These are phyloP conservation scores for Epichloe sp. DNA, from an alignment of 2,329 filamentous ascomycete species.

Conservation along the genomic window DNA sequence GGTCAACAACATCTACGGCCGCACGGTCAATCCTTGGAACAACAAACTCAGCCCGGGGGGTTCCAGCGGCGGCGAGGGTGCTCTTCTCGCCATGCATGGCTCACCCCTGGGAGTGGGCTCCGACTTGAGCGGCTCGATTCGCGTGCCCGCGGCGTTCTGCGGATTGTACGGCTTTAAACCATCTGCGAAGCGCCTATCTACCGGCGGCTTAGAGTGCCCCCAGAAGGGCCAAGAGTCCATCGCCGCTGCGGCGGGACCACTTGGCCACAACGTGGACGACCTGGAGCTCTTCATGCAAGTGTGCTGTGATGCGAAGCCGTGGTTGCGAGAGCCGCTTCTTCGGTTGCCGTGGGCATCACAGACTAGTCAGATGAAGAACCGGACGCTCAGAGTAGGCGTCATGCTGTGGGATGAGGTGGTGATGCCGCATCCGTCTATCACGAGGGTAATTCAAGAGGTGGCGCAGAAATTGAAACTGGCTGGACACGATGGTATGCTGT, in stretches of 20 bases:
- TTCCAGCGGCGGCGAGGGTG: constrained; percentile 44
- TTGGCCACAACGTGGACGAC: constrained; percentile 21
- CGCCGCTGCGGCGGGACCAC: constrained; percentile 18
- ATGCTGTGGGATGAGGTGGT: constrained; percentile 42
- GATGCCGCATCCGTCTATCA: constrained; percentile 45
- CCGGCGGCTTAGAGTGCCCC: constrained; percentile 12
- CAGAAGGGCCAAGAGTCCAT: constrained; percentile 25
- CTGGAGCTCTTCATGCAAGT: constrained; percentile 24
- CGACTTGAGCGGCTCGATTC: constrained; percentile 29
- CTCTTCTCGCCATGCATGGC: constrained; percentile 27
- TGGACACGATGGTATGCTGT: constrained; percentile 33
- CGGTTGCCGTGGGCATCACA: constrained; percentile 11
- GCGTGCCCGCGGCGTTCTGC: constrained; percentile 23
- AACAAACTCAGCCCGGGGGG: constrained; percentile 49
- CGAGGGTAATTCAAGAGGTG: constrained; percentile 40
- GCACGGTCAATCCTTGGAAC: constrained; percentile 51
- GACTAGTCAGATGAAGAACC: background rate
- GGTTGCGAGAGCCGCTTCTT: constrained; percentile 20
- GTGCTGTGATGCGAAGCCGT: constrained; percentile 17
- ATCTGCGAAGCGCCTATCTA: constrained; percentile 17
- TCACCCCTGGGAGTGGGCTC: constrained; percentile 27
- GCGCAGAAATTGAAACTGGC: constrained; percentile 32
- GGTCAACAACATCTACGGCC: constrained; percentile 49
- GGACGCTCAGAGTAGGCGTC: constrained; percentile 19
- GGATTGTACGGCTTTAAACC: constrained; percentile 25